These are phyloP conservation scores for Aspergillus ruber DNA, from an alignment of 2,329 filamentous ascomycete species.

Conservation along the genomic window DNA sequence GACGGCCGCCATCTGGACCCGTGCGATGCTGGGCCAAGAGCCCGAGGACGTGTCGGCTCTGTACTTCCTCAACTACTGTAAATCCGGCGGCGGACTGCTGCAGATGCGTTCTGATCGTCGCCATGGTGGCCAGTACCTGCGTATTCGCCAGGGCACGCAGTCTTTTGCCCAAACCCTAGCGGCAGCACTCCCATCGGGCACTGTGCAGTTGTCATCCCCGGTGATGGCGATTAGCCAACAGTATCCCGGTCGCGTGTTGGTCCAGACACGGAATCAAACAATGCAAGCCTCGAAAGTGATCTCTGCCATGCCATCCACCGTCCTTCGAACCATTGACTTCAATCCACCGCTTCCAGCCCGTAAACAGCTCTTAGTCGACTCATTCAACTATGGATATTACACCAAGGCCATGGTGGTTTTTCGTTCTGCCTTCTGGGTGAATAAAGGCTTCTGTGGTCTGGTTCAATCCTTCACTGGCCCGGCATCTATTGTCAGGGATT, in stretches of 20 bases:
- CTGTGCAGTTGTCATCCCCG: constrained; percentile 4
- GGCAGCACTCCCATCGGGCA: constrained; percentile 20
- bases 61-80: constrained; percentile 53
- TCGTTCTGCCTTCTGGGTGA: constrained; percentile 41
- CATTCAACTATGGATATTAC: constrained; percentile 42
- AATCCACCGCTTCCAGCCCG: constrained; percentile 38
- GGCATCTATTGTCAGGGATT: constrained; percentile 43
- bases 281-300: constrained; percentile 43
- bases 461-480: constrained; percentile 43
- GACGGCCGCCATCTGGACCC: constrained; percentile 41
- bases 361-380: constrained; percentile 34
- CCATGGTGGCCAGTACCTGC: constrained; percentile 49
- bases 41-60: constrained; percentile 46
- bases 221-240: constrained; percentile 6
- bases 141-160: constrained; percentile 45
- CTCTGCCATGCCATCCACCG: constrained; percentile 43
- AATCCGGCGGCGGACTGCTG: constrained; percentile 46
- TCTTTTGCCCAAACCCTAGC: constrained; percentile 35
- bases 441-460: constrained; percentile 41
- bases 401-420: constrained; percentile 47
- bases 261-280: constrained; percentile 4
- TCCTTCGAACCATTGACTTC: constrained; percentile 44
- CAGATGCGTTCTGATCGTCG: constrained; percentile 49
- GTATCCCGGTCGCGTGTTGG: neutral
- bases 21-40: constrained; percentile 48